A percentile compares a stretch with the other conserved stretches of the same genome.
phyloP scores from a whole-genome alignment of 2,329 filamentous ascomycete genomes.

The Berkeleyomyces rouxiae region DNA sequence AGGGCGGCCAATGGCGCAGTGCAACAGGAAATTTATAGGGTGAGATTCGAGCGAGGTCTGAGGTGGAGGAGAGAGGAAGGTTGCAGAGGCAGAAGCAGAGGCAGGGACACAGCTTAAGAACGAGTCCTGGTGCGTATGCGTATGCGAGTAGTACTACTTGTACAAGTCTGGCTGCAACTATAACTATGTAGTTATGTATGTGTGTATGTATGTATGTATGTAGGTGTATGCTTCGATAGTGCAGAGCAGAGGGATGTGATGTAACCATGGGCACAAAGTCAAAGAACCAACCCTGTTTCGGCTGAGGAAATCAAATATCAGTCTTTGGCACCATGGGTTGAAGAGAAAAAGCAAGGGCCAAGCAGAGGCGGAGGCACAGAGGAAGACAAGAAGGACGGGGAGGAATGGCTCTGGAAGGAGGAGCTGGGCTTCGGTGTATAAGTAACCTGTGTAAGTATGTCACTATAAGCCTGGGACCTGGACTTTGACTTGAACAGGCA shows the following conservation, averaged over 20 bases:
- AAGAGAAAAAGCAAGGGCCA: background rate
- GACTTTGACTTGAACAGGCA: background rate
- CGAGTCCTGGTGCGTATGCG: too few species aligned
- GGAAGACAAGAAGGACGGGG: too few species aligned
- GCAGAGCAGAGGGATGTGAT: too few species aligned
- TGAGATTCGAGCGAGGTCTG: background rate
- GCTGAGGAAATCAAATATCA: background rate
- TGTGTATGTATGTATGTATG: background rate
- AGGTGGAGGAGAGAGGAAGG: background rate
- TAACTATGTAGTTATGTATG: background rate
- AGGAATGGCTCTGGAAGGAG: background rate
- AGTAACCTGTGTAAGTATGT: background rate
- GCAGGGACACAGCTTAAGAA: background rate
- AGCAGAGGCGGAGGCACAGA: background rate
- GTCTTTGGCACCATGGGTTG: background rate
- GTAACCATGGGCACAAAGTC: background rate
- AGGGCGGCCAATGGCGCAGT: background rate
- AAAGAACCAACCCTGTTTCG: background rate
- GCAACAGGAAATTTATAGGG: background rate
- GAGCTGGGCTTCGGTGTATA: background rate
- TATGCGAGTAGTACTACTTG: too few species aligned
- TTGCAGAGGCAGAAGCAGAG: conserved; percentile 1
- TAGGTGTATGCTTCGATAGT: background rate
- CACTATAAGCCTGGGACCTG: background rate
- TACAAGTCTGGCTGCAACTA: too few species aligned